Conservation (phyloP, 2,329 filamentous ascomycete genomes). For the Pseudopyrenochaeta lycopersici region DNA sequence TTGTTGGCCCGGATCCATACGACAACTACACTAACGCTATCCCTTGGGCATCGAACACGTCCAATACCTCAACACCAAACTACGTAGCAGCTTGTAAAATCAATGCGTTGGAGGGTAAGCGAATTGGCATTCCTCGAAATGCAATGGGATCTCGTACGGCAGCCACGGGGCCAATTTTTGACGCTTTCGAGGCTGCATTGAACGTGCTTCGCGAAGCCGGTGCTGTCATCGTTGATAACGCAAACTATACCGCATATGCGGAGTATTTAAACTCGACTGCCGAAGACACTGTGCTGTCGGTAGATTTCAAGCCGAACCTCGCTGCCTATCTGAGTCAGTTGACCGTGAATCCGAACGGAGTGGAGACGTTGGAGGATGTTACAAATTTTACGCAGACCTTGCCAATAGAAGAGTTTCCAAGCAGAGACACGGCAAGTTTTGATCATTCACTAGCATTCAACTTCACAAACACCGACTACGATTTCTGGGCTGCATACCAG, state of each 20-base stretch:
- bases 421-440: constrained; percentile 67
- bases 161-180: constrained; percentile 51
- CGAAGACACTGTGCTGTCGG: constrained; percentile 59
- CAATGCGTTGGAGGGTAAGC: constrained; percentile 62
- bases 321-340: constrained; percentile 66
- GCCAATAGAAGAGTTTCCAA: constrained; percentile 66
- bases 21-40: constrained; percentile 69
- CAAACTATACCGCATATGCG: constrained; percentile 65
- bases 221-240: constrained; percentile 67
- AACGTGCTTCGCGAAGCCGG: constrained; percentile 63
- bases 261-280: constrained; percentile 53
- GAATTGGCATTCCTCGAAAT: constrained; percentile 72
- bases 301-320: constrained; percentile 69
- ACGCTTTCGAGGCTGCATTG: constrained; percentile 66
- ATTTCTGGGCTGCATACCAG: constrained; percentile 67
- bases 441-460: constrained; percentile 61
- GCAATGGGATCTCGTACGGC: constrained; percentile 54
- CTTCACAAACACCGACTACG: constrained; percentile 65
- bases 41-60: constrained; percentile 54
- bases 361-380: constrained; percentile 62
- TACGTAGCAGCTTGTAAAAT: constrained; percentile 68
- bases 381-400: constrained; percentile 64
- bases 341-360: constrained; percentile 64
- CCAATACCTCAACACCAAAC: constrained; percentile 60
- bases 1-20: constrained; percentile 62